These are phyloP conservation scores for Cordyceps farinosa DNA, from an alignment of 2,329 filamentous ascomycete genomes.

Conservation along the genomic window DNA sequence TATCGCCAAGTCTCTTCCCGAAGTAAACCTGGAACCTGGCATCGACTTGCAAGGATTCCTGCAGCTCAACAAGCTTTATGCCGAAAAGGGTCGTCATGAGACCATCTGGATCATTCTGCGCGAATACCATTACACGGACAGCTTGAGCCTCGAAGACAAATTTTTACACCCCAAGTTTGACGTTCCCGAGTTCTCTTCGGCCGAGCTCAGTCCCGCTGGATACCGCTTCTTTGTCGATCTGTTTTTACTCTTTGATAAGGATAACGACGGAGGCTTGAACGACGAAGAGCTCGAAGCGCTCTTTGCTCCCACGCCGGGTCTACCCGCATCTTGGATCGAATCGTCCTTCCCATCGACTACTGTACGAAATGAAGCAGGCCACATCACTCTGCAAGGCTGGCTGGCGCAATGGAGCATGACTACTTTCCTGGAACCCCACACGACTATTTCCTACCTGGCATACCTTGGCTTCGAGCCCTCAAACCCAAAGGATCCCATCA, in stretches of 20 bases:
- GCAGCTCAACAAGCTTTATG: constrained; percentile 90
- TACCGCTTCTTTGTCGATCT: constrained; percentile 98
- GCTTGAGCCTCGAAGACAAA: constrained; percentile 81
- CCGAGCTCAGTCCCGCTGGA: constrained; percentile 87
- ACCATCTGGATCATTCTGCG: constrained; percentile 97
- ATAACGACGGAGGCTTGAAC: constrained; percentile 93
- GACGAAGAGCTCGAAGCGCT: constrained; percentile 78
- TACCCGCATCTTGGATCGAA: constrained; percentile 83
- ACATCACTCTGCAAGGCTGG: constrained; percentile 97
- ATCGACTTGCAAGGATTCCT: constrained; percentile 83
- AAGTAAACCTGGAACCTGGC: constrained; percentile 62
- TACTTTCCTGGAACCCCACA: constrained; percentile 92
- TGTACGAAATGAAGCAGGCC: constrained; percentile 88
- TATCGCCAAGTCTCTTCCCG: constrained; percentile 66
- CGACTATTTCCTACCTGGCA: constrained; percentile 90
- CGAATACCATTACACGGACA: constrained; percentile 95
- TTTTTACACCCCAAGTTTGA: constrained; percentile 94
- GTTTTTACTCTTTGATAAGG: constrained; percentile 92
- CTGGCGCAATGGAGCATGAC: constrained; percentile 99
- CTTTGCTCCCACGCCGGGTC: constrained; percentile 88
- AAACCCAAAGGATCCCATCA: constrained; percentile 71
- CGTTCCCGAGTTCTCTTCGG: constrained; percentile 85
- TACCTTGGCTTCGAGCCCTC: constrained; percentile 90
- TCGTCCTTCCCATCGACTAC: constrained; percentile 89
- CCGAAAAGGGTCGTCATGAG: constrained; percentile 94